Conservation (phyloP, 1,284 basidiomycete species). For the Boletus smithii region DNA sequence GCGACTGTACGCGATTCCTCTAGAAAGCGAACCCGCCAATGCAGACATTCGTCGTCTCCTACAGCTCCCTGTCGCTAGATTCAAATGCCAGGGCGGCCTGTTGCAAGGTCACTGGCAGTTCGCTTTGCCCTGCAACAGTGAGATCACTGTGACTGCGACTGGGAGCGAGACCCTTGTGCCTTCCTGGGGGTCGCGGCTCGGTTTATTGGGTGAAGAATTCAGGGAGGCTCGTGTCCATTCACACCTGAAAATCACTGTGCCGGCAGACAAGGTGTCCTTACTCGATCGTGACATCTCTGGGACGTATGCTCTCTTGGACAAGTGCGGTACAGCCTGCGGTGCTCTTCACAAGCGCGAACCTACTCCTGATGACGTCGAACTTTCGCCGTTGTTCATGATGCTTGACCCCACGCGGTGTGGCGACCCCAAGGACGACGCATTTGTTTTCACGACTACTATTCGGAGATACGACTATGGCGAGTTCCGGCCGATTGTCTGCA, state of each 20-base stretch:
- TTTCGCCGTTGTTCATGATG: slow-evolving; percentile 76
- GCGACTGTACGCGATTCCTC: slow-evolving; percentile 76
- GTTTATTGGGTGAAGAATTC: slow-evolving; percentile 65
- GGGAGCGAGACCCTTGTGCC: slow-evolving; percentile 73
- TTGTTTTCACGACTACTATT: slow-evolving; percentile 79
- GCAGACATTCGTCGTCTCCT: slow-evolving; percentile 76
- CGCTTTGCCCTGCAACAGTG: slow-evolving; percentile 63
- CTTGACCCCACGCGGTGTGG: slow-evolving; percentile 83
- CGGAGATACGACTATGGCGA: slow-evolving; percentile 80
- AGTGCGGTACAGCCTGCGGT: slow-evolving; percentile 86
- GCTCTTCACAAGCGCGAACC: slow-evolving; percentile 74
- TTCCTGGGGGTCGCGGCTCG: slow-evolving; percentile 83
- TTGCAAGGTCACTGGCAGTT: slow-evolving; percentile 81
- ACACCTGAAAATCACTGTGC: slow-evolving; percentile 59
- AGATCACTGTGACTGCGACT: slow-evolving; percentile 58
- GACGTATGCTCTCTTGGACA: slow-evolving; percentile 73
- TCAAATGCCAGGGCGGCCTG: slow-evolving; percentile 56
- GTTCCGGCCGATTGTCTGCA: slow-evolving; percentile 70
- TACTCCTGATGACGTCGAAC: slow-evolving; percentile 39
- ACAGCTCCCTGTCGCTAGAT: slow-evolving; percentile 75
- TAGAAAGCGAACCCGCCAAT: slow-evolving; percentile 70
- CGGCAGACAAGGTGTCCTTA: slow-evolving; percentile 43
- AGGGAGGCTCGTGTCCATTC: slow-evolving; percentile 69
- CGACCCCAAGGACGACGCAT: slow-evolving; percentile 66
- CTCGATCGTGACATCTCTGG: slow-evolving; percentile 85